Base-by-base conservation (phyloP, 2,329 filamentous ascomycete species). In the Diaporthe eres region DNA sequence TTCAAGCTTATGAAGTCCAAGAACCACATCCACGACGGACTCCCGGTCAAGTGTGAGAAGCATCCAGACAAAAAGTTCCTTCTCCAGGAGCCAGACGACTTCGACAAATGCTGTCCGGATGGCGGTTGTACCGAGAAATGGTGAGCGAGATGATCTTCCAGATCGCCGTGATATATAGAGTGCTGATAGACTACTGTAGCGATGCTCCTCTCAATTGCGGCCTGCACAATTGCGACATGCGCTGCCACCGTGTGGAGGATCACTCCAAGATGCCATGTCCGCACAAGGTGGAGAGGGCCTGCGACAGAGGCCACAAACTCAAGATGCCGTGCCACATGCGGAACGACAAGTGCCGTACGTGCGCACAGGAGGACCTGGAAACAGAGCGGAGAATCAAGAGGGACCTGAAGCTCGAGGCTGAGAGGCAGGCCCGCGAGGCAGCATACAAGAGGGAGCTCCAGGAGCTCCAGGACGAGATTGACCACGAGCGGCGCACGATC, bases 121-220 rank as follows among this genome's bases (percentile, higher is more conserved):
- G 94, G 94, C 6, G 94, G 94, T 0, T 95, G 94, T 77, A 84
- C 84, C 0, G 85, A 90, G 67, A 86, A 85, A 28, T 95, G 94
- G 91, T 92, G 84, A 82, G 87, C 83, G 74, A n/a, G 7, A 51
- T 10, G 4, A 19, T 60, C 22, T 15, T 25, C 39, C n/a, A 12
- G 15, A 22, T 3, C 7, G 37, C 37, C 15, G 15, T n/a, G 15
- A 8, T 53, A 5, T 10, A 12, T 5, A 44, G 8, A n/a, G 47
- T 31, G 19, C 49, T 28, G 22, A 75, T 19, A 22, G 12, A 34
- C 39, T 19, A 75, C 12, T 17, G 6, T 70, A 92, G 91, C 81
- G 86, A 85, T 1, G 83, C 79, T 0, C 79, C 81, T 2, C 83
- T 95, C 2, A 85, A 81, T 2, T 95, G 93, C 73, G 88, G 88